Base-by-base conservation (phyloP, 441 rosid species). In the Populus hybrid region DNA sequence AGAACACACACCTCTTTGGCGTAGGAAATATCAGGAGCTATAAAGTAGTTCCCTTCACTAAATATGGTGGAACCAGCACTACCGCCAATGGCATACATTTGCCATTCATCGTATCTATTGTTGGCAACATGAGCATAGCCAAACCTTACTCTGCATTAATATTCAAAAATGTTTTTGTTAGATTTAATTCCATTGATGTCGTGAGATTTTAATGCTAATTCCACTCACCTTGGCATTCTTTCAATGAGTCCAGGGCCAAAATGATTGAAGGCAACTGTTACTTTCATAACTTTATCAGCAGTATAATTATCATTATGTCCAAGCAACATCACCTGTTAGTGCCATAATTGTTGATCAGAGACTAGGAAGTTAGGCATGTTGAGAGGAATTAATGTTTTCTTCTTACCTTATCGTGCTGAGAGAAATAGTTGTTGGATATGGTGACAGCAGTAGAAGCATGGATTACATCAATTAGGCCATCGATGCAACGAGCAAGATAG, bases 41-140 rank as follows among this genome's bases (percentile, higher is more conserved):
- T 83, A n/a, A 90, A 91, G 75, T 93, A 85, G 84, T 92, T 92
- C 53, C 92, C 94, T 86, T 92, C 94, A 82, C 98, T 94, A 82
- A 90, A 90, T 75, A 94, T 94, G 63, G 95, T 92, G 6, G 98
- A 97, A 38, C 78, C 73, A 34, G 95, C 97, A 69, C 97, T 94
- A 75, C 98, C 97, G 23, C 95, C 97, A 7, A 94, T 89, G 6
- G 97, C 98, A 75, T 94, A 92, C 97, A 91, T 92, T 75, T 85
- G 88, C 97, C 98, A 94, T 83, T 93, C 92, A 61, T 92, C 90
- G 78, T 94, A 94, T 79, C 91, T 89, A 70, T 94, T 94, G 89
- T 94, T 94, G 77, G 90, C 97, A 4, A 94, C 91, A 66, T 94
- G 98, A 81, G 93, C 93, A 59, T 91, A 92, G 1, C 98, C 97